Evolutionary conservation across 495 filamentous ascomycete species (phyloP).

Genomic region (Thozetella sp.): DNA sequence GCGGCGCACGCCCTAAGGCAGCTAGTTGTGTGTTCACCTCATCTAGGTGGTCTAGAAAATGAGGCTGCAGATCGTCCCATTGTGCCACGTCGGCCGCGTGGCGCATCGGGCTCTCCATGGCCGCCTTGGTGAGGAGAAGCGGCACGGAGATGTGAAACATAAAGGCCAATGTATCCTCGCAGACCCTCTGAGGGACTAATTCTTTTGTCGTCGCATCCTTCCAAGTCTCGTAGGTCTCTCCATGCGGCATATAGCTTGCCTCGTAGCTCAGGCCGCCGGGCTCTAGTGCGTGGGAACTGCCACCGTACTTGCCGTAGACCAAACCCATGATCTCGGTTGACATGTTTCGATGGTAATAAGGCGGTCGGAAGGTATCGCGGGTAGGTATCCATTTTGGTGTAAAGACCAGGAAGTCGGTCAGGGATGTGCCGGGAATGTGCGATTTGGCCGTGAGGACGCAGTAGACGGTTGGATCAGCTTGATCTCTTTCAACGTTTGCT

Average conservation of each 20-base stretch:
- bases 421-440: constrained; percentile 58
- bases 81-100: no score
- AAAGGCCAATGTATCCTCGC: constrained; percentile 53
- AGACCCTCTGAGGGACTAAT: constrained; percentile 45
- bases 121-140: constrained; percentile 87
- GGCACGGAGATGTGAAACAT: constrained; percentile 69
- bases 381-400: constrained; percentile 72
- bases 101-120: constrained; percentile 57
- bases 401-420: constrained; percentile 78
- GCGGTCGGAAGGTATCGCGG: constrained; percentile 75
- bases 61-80: neutral
- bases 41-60: neutral
- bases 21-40: no score
- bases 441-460: constrained; percentile 73
- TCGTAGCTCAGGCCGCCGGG: constrained; percentile 51
- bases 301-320: constrained; percentile 59
- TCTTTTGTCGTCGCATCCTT: constrained; percentile 50
- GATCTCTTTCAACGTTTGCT: constrained; percentile 68
- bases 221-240: constrained; percentile 52
- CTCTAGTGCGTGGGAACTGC: constrained; percentile 46
- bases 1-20: no score
- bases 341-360: constrained; percentile 74
- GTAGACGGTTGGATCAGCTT: constrained; percentile 76
- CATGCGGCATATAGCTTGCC: constrained; percentile 52
- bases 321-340: constrained; percentile 81